Evolutionary conservation across 306 rosid species (phyloP).

Genomic region (peach (Prunus persica)): Prunus_persica_NCBIv2 NC_034009.1:18803001-18803500

Average conservation of each 20-base stretch:
- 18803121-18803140: slow-evolving; percentile 15
- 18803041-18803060: slow-evolving; percentile 38
- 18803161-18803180: slow-evolving; percentile 30
- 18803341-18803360: slow-evolving; percentile 42
- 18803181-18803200: slow-evolving; percentile 21
- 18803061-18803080: slow-evolving; percentile 35
- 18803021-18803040: slow-evolving; percentile 32
- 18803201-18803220: slow-evolving; percentile 38
- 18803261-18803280: slow-evolving; percentile 31
- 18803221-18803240: slow-evolving; percentile 37
- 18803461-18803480: slow-evolving; percentile 44
- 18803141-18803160: slow-evolving; percentile 40
- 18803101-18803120: slow-evolving; percentile 27
- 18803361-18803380: slow-evolving; percentile 45
- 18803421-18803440: slow-evolving; percentile 42
- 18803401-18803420: slow-evolving; percentile 35
- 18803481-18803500: slow-evolving; percentile 45
- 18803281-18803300: slow-evolving; percentile 51
- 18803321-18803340: slow-evolving; percentile 43
- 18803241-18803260: slow-evolving; percentile 39
- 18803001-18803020: slow-evolving; percentile 40
- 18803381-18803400: slow-evolving; percentile 45
- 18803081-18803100: slow-evolving; percentile 41
- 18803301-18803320: slow-evolving; percentile 30
- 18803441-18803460: slow-evolving; percentile 32